Percentiles rank a stretch among this genome's conserved stretches.
These are phyloP conservation scores for Nitzschia putrida DNA, from an alignment of 108 stramenopile genomes.

Conservation along the genomic window DNA sequence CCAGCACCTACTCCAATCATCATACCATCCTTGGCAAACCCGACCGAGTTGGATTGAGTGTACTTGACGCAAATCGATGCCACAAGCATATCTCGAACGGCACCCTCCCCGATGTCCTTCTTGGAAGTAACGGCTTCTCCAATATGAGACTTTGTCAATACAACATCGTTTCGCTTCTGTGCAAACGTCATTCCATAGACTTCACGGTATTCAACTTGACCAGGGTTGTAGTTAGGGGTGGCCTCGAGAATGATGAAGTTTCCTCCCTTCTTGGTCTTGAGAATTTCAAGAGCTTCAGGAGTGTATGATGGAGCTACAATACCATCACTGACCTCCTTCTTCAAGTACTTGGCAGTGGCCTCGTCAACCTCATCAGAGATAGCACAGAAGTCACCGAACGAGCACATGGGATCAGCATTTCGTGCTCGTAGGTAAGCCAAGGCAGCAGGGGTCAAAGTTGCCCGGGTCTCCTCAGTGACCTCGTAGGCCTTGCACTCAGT, in stretches of 20 bases:
- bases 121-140: conserved; percentile 56
- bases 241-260: conserved; percentile 96
- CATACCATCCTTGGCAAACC: conserved; percentile 96
- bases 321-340: conserved; percentile 97
- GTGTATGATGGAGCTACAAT: conserved; percentile 99
- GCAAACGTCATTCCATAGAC: conserved; percentile 96
- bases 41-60: conserved; percentile 97
- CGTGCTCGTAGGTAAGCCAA: conserved; percentile 97
- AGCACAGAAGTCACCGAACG: conserved; percentile 98
- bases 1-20: conserved; percentile 99
- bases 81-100: conserved; percentile 95
- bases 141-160: conserved; percentile 82
- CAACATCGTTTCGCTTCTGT: conserved; percentile 93
- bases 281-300: conserved; percentile 91
- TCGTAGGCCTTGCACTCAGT: conserved; percentile 90
- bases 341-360: conserved; percentile 91
- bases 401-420: conserved; percentile 98
- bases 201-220: conserved; percentile 94
- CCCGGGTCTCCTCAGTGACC: conserved; percentile 64
- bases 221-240: conserved; percentile 78
- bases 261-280: conserved; percentile 96
- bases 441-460: conserved; percentile 85
- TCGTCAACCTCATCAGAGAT: conserved; percentile 96
- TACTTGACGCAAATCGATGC: conserved; percentile 98
- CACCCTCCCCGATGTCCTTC: conserved; percentile 72